A percentile compares a stretch with the other conserved stretches of the same genome.
Evolutionary conservation across 345 rosid genomes (phyloP).

Genomic region (Lenwebbia sp.): DNA sequence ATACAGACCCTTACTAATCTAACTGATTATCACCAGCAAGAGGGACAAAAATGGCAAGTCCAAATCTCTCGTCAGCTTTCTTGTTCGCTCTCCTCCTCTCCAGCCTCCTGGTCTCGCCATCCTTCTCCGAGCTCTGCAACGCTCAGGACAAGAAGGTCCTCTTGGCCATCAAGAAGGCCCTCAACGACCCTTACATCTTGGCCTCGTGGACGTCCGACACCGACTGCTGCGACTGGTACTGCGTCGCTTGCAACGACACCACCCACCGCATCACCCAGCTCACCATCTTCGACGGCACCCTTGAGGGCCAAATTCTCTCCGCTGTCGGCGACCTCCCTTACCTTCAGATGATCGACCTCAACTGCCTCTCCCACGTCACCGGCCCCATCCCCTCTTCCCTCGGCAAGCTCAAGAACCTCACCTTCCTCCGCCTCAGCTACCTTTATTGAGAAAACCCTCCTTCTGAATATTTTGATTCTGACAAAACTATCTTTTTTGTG

Average conservation of each 20-base stretch:
- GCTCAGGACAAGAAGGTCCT: conserved; percentile 50
- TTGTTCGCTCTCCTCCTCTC: conserved; percentile 11
- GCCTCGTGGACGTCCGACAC: conserved; percentile 57
- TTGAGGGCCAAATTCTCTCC: conserved; percentile 49
- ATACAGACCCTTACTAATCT: background rate
- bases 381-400: conserved; percentile 49
- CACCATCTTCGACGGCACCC: conserved; percentile 37
- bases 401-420: conserved; percentile 45
- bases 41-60: background rate
- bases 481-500: too few species aligned
- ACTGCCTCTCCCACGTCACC: conserved; percentile 49
- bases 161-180: conserved; percentile 42
- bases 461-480: too few species aligned
- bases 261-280: conserved; percentile 53
- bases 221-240: conserved; percentile 74
- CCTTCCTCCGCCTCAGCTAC: conserved; percentile 25
- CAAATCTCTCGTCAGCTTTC: background rate
- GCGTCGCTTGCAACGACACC: conserved; percentile 46
- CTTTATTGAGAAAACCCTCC: too few species aligned
- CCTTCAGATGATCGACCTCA: conserved; percentile 38
- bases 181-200: conserved; percentile 55
- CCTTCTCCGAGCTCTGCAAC: conserved; percentile 41
- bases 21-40: too few species aligned
- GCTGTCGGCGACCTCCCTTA: conserved; percentile 54
- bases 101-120: conserved; percentile 12